phyloP scores from a whole-genome alignment of 345 rosid species.

The Dipteronia sinensis region DNA sequence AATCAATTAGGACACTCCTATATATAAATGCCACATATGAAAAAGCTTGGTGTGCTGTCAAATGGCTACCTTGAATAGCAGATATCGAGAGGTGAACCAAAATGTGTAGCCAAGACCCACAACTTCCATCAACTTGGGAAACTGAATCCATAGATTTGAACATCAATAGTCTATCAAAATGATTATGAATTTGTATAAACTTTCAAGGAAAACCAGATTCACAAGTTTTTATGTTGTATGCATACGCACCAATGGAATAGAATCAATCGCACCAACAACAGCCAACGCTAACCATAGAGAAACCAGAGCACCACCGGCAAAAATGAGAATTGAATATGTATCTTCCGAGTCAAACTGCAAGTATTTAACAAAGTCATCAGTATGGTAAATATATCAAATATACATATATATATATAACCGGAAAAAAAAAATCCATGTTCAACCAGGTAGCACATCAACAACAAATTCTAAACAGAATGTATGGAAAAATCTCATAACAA shows the following conservation, averaged over 20 bases:
- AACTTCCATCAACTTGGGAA: slow-evolving; percentile 85
- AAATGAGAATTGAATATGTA: slow-evolving; percentile 52
- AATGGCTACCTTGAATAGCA: slow-evolving; percentile 71
- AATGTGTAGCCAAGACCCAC: slow-evolving; percentile 85
- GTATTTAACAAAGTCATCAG: slow-evolving; percentile 11
- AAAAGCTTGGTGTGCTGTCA: not conserved
- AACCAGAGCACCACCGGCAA: slow-evolving; percentile 64
- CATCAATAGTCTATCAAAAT: not conserved
- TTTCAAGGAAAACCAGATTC: not conserved
- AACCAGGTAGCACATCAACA: not conserved
- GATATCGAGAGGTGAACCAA: slow-evolving; percentile 81
- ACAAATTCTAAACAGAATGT: not conserved
- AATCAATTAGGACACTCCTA: not conserved
- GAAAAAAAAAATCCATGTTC: no score
- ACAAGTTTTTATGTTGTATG: not conserved
- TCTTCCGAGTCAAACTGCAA: slow-evolving; percentile 70
- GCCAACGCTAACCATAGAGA: slow-evolving; percentile 61
- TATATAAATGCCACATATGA: not conserved
- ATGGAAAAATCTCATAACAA: no score
- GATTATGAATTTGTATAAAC: not conserved
- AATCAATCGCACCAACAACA: slow-evolving; percentile 74
- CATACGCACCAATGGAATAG: slow-evolving; percentile 77
- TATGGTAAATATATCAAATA: not conserved
- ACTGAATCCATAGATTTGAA: slow-evolving; percentile 37
- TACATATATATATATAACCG: no score